phyloP scores from a whole-genome alignment of 345 rosid genomes.

The Gossypium australe region DNA sequence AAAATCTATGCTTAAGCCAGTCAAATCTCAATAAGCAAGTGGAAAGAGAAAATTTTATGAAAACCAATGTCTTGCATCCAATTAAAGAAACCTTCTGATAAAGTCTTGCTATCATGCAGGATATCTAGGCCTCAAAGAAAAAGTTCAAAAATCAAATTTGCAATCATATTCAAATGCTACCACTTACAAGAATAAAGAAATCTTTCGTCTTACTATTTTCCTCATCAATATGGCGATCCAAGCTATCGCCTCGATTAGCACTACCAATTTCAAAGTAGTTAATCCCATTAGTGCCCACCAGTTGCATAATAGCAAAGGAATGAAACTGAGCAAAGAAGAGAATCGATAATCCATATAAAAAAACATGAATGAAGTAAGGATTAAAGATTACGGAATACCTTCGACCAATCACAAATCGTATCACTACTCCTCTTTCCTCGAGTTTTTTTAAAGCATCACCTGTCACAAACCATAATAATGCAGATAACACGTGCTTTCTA shows the following conservation, averaged over 20 bases:
- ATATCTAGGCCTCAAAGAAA: neutral
- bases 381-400: slow-evolving; percentile 46
- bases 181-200: slow-evolving; percentile 82
- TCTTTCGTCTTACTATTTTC: slow-evolving; percentile 65
- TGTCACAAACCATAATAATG: slow-evolving; percentile 19
- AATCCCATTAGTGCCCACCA: slow-evolving; percentile 4
- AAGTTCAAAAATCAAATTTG: neutral
- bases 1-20: slow-evolving; percentile 10
- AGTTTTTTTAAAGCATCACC: slow-evolving; percentile 77
- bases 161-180: slow-evolving; percentile 15
- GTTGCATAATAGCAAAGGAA: slow-evolving; percentile 4
- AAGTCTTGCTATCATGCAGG: neutral
- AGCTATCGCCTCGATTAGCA: slow-evolving; percentile 91
- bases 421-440: slow-evolving; percentile 83
- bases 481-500: neutral
- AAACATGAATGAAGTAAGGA: slow-evolving; percentile 7
- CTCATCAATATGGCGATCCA: slow-evolving; percentile 73
- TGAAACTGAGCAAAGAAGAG: neutral
- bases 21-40: slow-evolving; percentile 3
- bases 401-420: slow-evolving; percentile 92
- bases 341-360: neutral
- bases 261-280: slow-evolving; percentile 42
- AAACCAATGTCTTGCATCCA: neutral
- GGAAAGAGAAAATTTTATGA: neutral
- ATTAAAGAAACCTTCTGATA: neutral